Evolutionary conservation across 129 eudicot species (phyloP), one percentile per base, ranked within the genome.

Genomic region (Silybum marianum): DNA sequence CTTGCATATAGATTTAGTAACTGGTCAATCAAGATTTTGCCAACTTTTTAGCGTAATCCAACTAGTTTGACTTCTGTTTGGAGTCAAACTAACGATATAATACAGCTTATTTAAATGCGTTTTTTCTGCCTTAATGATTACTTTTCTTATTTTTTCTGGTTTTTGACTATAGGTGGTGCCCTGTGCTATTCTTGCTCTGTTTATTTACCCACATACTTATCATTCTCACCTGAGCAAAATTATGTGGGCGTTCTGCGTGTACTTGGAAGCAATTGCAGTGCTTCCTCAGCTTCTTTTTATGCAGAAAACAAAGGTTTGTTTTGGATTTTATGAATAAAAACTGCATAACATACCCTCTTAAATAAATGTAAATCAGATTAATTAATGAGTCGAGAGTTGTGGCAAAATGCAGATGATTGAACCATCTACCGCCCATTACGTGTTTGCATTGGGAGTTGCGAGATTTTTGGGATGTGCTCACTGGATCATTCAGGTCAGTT

Each of bases 391-490:
- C 10, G 42, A 34, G 14, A 5, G 2, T 38, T 6, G 24, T 73
- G 36, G 25, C 30, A 72, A 36, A 36, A 58, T 75, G 54, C 80
- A 95, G 99, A 90, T 92, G 89, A 85, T 95, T 12, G 99, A 95
- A 83, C 99, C 99, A 36, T 89, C 91, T 22, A 92, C 98, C 1
- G 98, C 90, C 12, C 97, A 86, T 84, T 95, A 95, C 77, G 99
- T 95, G 69, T 95, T 95, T 81, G 99, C 99, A 54, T 81, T 95
- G 58, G 99, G 99, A 14, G 81, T 95, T 71, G 91, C 98, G 22
- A 86, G 99, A 85, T 95, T 95, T 76, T 78, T 95, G 71, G 94
- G 97, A 73, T 92, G 90, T 66, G 99, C 99, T 46, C 90, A 95
- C 85, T 95, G 99, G 99, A 89, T 92, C 79, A 84, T 92, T 70